Percentiles rank a stretch among this genome's conserved stretches.
These are phyloP conservation scores for Cercospora sp. DNA, from an alignment of 2,329 filamentous ascomycete genomes.

Conservation along the genomic window DNA sequence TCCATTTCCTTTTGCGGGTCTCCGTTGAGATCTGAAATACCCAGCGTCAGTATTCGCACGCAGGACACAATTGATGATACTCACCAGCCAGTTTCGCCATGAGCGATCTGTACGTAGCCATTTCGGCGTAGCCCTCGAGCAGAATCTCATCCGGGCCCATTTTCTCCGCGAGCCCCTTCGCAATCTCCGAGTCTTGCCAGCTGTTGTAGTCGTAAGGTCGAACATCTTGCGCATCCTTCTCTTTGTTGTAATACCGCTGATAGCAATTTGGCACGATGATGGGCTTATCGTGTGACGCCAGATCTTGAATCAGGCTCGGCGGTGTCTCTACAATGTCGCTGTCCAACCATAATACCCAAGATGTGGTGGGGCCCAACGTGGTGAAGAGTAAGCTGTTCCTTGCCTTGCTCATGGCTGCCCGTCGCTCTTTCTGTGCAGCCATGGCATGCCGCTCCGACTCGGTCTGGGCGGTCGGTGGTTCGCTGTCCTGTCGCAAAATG, in stretches of 20 bases:
- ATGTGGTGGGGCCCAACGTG: slow-evolving; percentile 83
- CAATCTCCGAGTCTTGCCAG: slow-evolving; percentile 86
- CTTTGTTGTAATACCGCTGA: slow-evolving; percentile 71
- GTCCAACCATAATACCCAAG: slow-evolving; percentile 97
- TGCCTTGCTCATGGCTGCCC: slow-evolving; percentile 88
- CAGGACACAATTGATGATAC: slow-evolving; percentile 23
- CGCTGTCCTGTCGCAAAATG: slow-evolving; percentile 93
- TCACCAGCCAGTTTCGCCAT: slow-evolving; percentile 78
- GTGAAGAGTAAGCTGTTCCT: slow-evolving; percentile 95
- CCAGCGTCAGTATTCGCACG: neutral
- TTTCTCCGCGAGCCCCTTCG: slow-evolving; percentile 69
- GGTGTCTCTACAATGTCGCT: slow-evolving; percentile 89
- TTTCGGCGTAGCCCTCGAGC: slow-evolving; percentile 87
- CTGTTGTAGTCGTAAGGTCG: slow-evolving; percentile 96
- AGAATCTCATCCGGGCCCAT: slow-evolving; percentile 93
- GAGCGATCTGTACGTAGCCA: slow-evolving; percentile 85
- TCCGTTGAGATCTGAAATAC: slow-evolving; percentile 31
- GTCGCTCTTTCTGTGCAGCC: slow-evolving; percentile 79
- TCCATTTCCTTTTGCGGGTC: slow-evolving; percentile 50
- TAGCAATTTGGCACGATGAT: slow-evolving; percentile 95
- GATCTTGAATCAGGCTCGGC: slow-evolving; percentile 80
- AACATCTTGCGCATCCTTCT: slow-evolving; percentile 70
- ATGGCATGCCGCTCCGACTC: slow-evolving; percentile 91
- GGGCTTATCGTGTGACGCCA: slow-evolving; percentile 83
- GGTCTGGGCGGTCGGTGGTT: slow-evolving; percentile 76